Evolutionary conservation across 306 rosid species (phyloP).

Genomic region (Quercus variabilis): DNA sequence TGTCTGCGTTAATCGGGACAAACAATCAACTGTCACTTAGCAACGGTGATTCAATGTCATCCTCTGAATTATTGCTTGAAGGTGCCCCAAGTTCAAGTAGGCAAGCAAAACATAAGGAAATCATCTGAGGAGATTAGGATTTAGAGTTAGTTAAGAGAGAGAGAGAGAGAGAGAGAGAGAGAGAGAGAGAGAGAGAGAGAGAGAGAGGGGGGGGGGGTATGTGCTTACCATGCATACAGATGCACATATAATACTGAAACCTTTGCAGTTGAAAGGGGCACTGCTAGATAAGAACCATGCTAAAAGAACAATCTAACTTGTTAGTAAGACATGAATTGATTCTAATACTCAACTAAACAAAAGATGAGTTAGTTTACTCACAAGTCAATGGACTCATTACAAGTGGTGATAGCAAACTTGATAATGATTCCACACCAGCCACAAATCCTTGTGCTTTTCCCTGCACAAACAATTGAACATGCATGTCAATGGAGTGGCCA

Average conservation of each 20-base stretch:
- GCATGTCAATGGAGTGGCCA: background rate
- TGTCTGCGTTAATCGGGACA: background rate
- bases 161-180: background rate
- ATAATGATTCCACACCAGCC: constrained; percentile 70
- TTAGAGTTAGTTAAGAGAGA: constrained; percentile 11
- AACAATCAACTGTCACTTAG: constrained; percentile 24
- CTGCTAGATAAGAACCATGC: constrained; percentile 64
- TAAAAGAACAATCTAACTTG: constrained; percentile 27
- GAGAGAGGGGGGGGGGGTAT: background rate
- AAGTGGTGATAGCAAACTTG: constrained; percentile 68
- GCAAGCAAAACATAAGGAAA: constrained; percentile 58
- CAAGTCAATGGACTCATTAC: constrained; percentile 82
- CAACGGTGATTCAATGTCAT: constrained; percentile 24
- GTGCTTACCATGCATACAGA: constrained; percentile 60
- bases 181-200: no score
- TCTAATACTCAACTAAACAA: background rate
- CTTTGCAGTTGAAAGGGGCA: constrained; percentile 88
- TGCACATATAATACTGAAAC: constrained; percentile 72
- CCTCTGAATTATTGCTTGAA: constrained; percentile 27
- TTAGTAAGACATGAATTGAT: background rate
- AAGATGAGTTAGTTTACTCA: constrained; percentile 27
- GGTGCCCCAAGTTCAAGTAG: constrained; percentile 23
- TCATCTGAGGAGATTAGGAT: constrained; percentile 32
- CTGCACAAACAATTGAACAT: constrained; percentile 15
- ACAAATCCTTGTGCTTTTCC: constrained; percentile 81